Conservation (phyloP, 805 yeast species). For the Yamadazyma scolyti region DNA sequence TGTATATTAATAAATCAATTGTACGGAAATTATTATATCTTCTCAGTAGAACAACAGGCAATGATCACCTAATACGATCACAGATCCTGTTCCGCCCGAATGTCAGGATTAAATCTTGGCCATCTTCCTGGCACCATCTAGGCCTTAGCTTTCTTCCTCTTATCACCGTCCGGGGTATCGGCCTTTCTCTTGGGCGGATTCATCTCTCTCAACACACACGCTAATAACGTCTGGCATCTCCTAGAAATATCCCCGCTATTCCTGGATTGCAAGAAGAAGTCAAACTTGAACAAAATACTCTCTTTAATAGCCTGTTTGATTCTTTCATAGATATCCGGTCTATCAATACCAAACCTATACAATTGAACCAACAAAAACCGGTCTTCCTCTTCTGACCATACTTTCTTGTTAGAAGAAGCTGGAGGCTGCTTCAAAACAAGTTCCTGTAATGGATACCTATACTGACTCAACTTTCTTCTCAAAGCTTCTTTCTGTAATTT, state of each 20-base stretch:
- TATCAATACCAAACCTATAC: constrained; percentile 76
- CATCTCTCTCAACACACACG: constrained; percentile 68
- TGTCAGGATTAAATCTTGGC: too few species aligned
- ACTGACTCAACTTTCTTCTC: constrained; percentile 67
- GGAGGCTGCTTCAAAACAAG: constrained; percentile 71
- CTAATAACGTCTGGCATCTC: constrained; percentile 74
- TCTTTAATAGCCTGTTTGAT: constrained; percentile 71
- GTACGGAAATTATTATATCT: too few species aligned
- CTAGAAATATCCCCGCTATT: constrained; percentile 74
- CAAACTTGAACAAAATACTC: constrained; percentile 78
- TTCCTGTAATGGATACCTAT: constrained; percentile 76
- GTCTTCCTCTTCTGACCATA: constrained; percentile 87
- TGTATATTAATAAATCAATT: neutral
- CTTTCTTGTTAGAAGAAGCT: constrained; percentile 54
- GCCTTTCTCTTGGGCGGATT: constrained; percentile 15
- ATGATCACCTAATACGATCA: too few species aligned
- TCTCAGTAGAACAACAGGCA: too few species aligned
- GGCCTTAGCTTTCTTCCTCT: constrained; percentile 11
- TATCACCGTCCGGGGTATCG: constrained; percentile 8
- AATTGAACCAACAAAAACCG: constrained; percentile 78
- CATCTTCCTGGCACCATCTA: constrained; percentile 10
- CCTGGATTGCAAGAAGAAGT: constrained; percentile 82
- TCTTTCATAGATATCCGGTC: constrained; percentile 72
- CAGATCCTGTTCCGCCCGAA: too few species aligned
- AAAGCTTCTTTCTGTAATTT: constrained; percentile 75